Base-by-base conservation (phyloP, 2,329 filamentous ascomycete species). In the Epichloe uncinata region DNA sequence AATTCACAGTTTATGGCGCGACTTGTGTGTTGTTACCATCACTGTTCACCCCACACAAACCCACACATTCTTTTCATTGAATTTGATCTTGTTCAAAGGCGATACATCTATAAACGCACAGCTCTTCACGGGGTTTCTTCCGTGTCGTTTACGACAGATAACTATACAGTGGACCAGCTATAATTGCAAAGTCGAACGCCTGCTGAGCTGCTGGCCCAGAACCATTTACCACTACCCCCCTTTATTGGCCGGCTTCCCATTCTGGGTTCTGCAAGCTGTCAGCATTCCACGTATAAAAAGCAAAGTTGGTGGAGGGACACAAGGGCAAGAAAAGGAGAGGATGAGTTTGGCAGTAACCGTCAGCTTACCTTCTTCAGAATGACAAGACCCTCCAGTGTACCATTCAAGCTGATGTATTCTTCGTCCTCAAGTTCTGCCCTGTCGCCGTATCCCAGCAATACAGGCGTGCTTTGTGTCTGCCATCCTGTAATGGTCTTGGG, bases 381-480 rank as follows among this genome's bases (percentile, higher is more conserved):
- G 50, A 96, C 91, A 61, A 98, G 75, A 34, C 93, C 93, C 71
- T 98, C 93, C 54, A 98, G 75, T 48, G 84, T 95, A 71, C 82
- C 93, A 65, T 84, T 94, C 63, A 98, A 72, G 68, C 85, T 87
- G 56, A 97, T 84, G 66, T 97, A 98, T 71, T 98, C 84, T 71
- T 98, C 93, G 61, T 98, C 93, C 68, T 98, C 93, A 47, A 98
- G 73, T 73, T 98, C 93, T 9, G 93, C 93, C 60, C 94, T 79
- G 74, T 98, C 93, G 33, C 94, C 93, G 63, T 95, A 85, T n/a
- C 87, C 84, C 60, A 98, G 73, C 52, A 98, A 74, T 44, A 98
- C 93, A 0, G 93, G 93, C n/a, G 93, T 98, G 72, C 87, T 96
- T 74, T 98, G 93, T 57, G 93, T 98, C 71, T 98, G 93, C 93